Evolutionary conservation across 345 rosid genomes (phyloP), one percentile per base, ranked within the genome.

Genomic region (Salix brachista): DNA sequence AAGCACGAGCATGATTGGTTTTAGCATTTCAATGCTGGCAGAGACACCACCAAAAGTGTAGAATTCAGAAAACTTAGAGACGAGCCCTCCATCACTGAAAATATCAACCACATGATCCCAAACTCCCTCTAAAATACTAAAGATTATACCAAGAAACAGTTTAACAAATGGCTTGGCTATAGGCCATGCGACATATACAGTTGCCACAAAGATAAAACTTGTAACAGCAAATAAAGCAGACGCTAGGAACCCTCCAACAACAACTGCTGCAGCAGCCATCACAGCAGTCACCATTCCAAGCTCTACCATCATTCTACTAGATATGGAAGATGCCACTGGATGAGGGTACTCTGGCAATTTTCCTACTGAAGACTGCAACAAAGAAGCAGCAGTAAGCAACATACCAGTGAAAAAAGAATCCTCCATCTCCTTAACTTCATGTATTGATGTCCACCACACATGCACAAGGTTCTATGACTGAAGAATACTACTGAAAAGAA

Each of bases 301-400:
- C 90, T 94, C 98, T 74, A 91, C 97, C 92, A 92, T 90, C 88
- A 92, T 84, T 86, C 98, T 90, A 85, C 98, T 90, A 67, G 98
- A 94, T 82, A 94, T 94, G 62, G 97, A 92, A 77, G 96, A 94
- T 34, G 97, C 98, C 19, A 91, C 89, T 8, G 96, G 96, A 84
- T 91, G 88, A 69, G 97, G 96, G 54, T 83, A 89, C 79, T 91
- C 94, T 13, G 91, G 87, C 72, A 90, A 78, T 80, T 84, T 91
- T 76, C 90, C 97, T 77, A 91, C 93, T 85, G 86, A 90, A 44
- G 92, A 90, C 98, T 94, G 88, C 87, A 87, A 75, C 50, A 77
- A 72, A 70, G 50, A 77, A 70, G 65, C 75, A 73, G 58, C 58
- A 19, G 70, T 46, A 60, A 62, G 65, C 68, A n/a, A 71, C 56